Percentiles rank a stretch among this genome's conserved stretches.
Conservation (phyloP, 2,329 filamentous ascomycete genomes). For the Neodidymelliopsis sp. region DNA sequence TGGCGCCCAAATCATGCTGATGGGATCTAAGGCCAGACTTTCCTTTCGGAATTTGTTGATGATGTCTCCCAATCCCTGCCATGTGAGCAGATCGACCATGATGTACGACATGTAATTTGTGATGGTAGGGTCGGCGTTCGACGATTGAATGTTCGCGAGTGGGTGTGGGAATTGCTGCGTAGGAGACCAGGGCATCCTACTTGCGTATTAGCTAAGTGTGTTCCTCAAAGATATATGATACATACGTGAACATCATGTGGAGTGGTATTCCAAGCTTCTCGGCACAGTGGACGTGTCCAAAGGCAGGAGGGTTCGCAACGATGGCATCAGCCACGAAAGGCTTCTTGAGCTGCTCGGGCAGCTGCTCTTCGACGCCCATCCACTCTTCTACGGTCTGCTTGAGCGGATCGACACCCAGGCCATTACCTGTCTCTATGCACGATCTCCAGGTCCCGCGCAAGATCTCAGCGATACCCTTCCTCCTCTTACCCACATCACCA, state of each 20-base stretch:
- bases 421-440: conserved; percentile 81
- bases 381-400: conserved; percentile 62
- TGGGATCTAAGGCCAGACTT: conserved; percentile 75
- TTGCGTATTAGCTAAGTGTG: not conserved
- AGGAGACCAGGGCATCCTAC: conserved; percentile 82
- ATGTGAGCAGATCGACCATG: conserved; percentile 89
- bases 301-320: conserved; percentile 80
- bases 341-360: conserved; percentile 44
- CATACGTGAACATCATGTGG: conserved; percentile 83
- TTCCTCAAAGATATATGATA: not conserved
- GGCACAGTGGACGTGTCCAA: conserved; percentile 77
- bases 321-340: conserved; percentile 87
- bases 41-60: conserved; percentile 86
- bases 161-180: conserved; percentile 88
- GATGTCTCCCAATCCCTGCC: conserved; percentile 89
- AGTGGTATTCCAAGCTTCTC: conserved; percentile 78
- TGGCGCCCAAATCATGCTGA: conserved; percentile 84
- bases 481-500: conserved; percentile 77
- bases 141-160: conserved; percentile 79
- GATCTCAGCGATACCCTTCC: conserved; percentile 79
- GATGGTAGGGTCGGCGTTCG: conserved; percentile 76
- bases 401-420: conserved; percentile 59
- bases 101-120: conserved; percentile 86
- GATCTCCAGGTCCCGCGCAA: conserved; percentile 87
- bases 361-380: conserved; percentile 51